Evolutionary conservation across 495 filamentous ascomycete species (phyloP), one percentile per base, ranked within the genome.

Genomic region (Pyronema domesticum): DNA sequence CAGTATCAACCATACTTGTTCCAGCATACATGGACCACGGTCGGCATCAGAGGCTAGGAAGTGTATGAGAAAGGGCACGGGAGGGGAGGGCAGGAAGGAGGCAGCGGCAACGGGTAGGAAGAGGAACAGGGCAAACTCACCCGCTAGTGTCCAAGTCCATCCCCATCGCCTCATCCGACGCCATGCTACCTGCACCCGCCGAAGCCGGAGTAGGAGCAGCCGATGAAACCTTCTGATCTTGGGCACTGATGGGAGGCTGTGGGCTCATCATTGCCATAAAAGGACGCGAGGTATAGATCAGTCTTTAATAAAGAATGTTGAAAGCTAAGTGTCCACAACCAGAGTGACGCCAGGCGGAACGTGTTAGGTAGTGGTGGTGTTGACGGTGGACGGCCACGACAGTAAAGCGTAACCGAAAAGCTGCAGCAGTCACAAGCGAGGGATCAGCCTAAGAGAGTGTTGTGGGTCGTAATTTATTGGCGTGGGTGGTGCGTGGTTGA

Each of bases 101-200:
- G 56, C 58, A 62, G 56, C 60, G 64, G 58, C 63, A 65, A 62
- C 56, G 61, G 62, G 55, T 37, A 57, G 48, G 55, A 57, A 65
- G 58, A 65, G 63, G 63, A 65, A 65, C 58, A 65, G 63, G 63
- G 63, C 59, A 65, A 65, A 65, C 63, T 65, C 63, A 65, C 63
- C 63, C 63, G 59, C 60, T 51, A 62, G 60, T 43, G 60, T 65
- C 63, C 63, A 65, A 65, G 63, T 65, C 63, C 63, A 65, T 65
- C 59, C 59, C 63, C 63, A 62, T 60, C 62, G 59, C 60, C 63
- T 60, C 63, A 51, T 65, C 63, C 59, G 58, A 62, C 34, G 53
- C 56, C 58, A 58, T 58, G 60, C 58, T 62, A 23, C 44, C 63
- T 33, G 50, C 58, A 34, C 53, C 58, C 45, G 56, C 62, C 58